Base-by-base conservation (phyloP, 2,329 filamentous ascomycete species). In the Xylariaceae sp. region DNA sequence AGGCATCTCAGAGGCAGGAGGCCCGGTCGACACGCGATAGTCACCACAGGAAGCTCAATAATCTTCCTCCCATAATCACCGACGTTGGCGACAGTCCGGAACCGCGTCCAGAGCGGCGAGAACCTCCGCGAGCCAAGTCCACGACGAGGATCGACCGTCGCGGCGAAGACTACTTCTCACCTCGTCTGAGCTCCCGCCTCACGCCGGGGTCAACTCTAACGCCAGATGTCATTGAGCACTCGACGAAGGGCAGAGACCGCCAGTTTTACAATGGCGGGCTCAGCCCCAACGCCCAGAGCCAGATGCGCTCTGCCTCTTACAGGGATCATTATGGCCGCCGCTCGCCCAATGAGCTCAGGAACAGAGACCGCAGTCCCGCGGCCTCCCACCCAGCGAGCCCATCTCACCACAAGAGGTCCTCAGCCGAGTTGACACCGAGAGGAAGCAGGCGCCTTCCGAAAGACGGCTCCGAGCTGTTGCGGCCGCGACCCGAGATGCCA, bases 141-240 rank as follows among this genome's bases (percentile, higher is more conserved):
- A 39, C 49, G 8, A 38, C 45, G 9, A 45, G 47, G 15, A 35
- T 38, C 18, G 46, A 51, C 9, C 37, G 37, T 16, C 39, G 32
- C 42, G 41, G 23, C 38, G 61, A 63, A 29, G 59, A 61, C 42
- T 57, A 58, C 25, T 57, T 58, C 23, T 52, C 51, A 11, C 47
- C 52, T 14, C 47, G 49, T 9, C 31, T 36, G 13, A 47, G 45
- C 33, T 46, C 50, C 19, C 46, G 48, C 10, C 26, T 41, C 19
- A 42, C 38, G 25, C 55, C 50, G 17, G 65, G 64, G 19, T 63
- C 56, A 18, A 59, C 64, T 31, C 54, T 70, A 13, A 68, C 70
- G 6, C 68, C 69, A 17, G 68, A 72, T 40, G 47, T 61, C 5
- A 54, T 65, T 25, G 51, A 55, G 33, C 45, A 56, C 26, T 38